Base-by-base conservation (phyloP, 352 stramenopile species). In the Plasmopara halstedii region DNA sequence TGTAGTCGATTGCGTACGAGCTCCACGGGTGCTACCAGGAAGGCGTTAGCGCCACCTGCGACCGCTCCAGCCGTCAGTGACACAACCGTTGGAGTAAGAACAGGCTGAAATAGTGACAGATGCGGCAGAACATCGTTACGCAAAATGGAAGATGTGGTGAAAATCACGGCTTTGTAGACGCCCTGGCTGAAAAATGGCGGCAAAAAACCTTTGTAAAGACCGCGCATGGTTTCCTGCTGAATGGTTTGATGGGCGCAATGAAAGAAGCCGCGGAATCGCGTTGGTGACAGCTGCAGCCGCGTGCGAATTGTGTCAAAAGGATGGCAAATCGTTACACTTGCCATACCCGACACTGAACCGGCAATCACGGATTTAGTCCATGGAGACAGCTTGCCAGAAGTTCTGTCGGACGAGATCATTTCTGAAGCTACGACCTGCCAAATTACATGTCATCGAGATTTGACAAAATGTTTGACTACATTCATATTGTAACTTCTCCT, bases 111-210 rank as follows among this genome's bases (percentile, higher is more conserved):
- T 9, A 64, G 25, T 32, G 46, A 22, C 34, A 61, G 42, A 21
- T 56, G 39, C 5, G 72, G 62, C 13, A 87, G 51, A 10, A 83
- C 50, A 26, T 88, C 73, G 21, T 60, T 67, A 42, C 73, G 73
- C n/a, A 84, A 46, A 41, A 50, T 65, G 21, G 73, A 66, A 4
- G 76, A 87, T 2, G 68, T 83, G 20, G 77, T 88, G 55, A 94
- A 94, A 54, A 94, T 94, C 41, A 94, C 77, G 26, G 82, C 80
- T 56, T 94, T 94, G 75, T 94, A 94, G 38, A 94, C 64, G 1
- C 75, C 82, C 52, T 94, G 82, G 39, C 77, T 88, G 55, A 87
- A 87, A 57, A 94, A 90, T 3, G 82, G 82, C n/a, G 77, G 75
- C 38, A 88, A 62, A 33, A 94, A 88, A 26, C 82, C 82, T 44